Evolutionary conservation across 1,139 yeast species (phyloP).

Genomic region (Geotrichum macrosporum): DNA sequence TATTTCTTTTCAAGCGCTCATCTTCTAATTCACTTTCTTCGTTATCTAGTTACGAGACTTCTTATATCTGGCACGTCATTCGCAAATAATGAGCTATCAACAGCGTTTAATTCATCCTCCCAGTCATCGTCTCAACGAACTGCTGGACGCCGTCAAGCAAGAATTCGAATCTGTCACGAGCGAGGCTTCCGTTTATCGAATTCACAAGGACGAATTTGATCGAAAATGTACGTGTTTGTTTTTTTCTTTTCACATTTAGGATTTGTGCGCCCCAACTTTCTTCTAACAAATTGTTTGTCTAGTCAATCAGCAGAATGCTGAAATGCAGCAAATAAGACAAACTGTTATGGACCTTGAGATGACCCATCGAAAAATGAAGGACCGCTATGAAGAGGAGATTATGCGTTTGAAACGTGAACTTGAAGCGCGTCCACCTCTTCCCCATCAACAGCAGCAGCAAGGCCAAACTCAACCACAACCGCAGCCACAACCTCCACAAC

Average conservation of each 20-base stretch:
- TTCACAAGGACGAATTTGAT: slow-evolving; percentile 93
- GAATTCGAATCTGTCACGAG: slow-evolving; percentile 84
- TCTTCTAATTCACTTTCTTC: too few relatives aligned
- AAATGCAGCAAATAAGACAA: slow-evolving; percentile 90
- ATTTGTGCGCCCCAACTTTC: not conserved
- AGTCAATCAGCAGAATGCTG: slow-evolving; percentile 84
- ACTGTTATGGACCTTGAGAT: slow-evolving; percentile 90
- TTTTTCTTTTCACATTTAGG: not conserved
- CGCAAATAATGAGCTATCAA: slow-evolving; percentile 23
- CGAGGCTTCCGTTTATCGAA: slow-evolving; percentile 82
- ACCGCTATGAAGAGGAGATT: slow-evolving; percentile 92
- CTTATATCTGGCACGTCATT: too few relatives aligned
- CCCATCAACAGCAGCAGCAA: too few relatives aligned
- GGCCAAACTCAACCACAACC: too few relatives aligned
- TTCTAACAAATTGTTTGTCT: slow-evolving; percentile 11
- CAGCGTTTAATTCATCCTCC: slow-evolving; percentile 25
- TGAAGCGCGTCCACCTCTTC: slow-evolving; percentile 57
- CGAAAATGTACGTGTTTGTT: slow-evolving; percentile 48
- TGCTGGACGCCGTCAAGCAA: slow-evolving; percentile 85
- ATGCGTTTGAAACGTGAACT: slow-evolving; percentile 78
- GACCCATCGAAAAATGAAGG: slow-evolving; percentile 93
- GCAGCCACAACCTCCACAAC: slow-evolving; percentile 29
- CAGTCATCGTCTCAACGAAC: slow-evolving; percentile 59
- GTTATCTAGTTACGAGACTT: too few relatives aligned
- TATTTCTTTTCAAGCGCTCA: too few relatives aligned